Conservation (phyloP, 2,329 filamentous ascomycete species). For the Aspergillus texensis region DNA sequence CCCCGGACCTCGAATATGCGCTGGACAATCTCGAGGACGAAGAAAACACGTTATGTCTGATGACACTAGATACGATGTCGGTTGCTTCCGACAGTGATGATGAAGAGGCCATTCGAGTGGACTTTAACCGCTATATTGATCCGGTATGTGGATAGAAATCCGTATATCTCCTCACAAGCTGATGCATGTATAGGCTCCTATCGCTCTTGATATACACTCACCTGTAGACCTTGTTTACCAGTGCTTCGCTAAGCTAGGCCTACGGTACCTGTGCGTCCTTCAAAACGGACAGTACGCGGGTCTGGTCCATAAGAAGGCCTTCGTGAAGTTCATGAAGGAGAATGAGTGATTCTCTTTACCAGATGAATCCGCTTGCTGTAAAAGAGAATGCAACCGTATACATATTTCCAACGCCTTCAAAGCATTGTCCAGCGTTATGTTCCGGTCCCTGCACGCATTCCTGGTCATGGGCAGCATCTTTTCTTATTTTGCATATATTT, state of each 20-base stretch:
- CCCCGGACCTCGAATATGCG: slow-evolving; percentile 89
- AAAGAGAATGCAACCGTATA: too few relatives aligned
- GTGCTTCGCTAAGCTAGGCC: slow-evolving; percentile 89
- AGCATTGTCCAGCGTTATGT: not conserved
- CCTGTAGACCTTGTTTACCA: slow-evolving; percentile 96
- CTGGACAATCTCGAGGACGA: slow-evolving; percentile 83
- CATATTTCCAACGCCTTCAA: not conserved
- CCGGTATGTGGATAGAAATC: slow-evolving; percentile 59
- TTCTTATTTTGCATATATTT: slow-evolving; percentile 1
- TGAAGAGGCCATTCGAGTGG: slow-evolving; percentile 65
- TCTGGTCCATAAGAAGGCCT: slow-evolving; percentile 95
- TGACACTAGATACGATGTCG: slow-evolving; percentile 67
- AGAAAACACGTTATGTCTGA: slow-evolving; percentile 71
- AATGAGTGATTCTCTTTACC: slow-evolving; percentile 53
- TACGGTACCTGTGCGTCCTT: slow-evolving; percentile 89
- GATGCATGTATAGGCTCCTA: slow-evolving; percentile 62
- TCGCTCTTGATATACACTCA: slow-evolving; percentile 83
- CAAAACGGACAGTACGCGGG: slow-evolving; percentile 83
- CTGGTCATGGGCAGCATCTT: not conserved
- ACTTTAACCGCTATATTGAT: slow-evolving; percentile 91
- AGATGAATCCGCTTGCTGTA: not conserved
- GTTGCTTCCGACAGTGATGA: slow-evolving; percentile 63
- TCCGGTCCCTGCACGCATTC: not conserved
- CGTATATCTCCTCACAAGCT: not conserved
- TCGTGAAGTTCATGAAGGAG: slow-evolving; percentile 91